Conservation (phyloP, 805 yeast species). For the Candida loeiensis region DNA sequence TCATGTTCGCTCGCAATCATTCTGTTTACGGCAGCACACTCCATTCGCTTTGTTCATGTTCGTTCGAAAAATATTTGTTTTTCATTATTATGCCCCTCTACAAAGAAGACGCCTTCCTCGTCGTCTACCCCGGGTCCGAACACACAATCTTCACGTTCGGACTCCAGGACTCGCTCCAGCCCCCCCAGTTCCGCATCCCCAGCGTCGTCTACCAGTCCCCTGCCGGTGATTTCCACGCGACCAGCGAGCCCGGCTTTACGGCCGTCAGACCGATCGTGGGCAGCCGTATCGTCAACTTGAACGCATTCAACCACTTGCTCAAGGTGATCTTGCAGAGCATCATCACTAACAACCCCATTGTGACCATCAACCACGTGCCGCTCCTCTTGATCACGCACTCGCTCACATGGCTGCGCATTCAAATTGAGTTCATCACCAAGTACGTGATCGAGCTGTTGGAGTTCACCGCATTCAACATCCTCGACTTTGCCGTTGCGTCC, state of each 20-base stretch:
- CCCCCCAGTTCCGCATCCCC: constrained; percentile 77
- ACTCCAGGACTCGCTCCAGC: constrained; percentile 65
- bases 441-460: constrained; percentile 72
- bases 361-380: constrained; percentile 66
- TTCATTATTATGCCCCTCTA: constrained; percentile 36
- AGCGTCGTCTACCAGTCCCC: constrained; percentile 61
- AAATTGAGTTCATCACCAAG: constrained; percentile 67
- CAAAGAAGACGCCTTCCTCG: constrained; percentile 44
- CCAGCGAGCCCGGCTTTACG: constrained; percentile 24
- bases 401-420: constrained; percentile 60
- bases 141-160: constrained; percentile 79
- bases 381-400: constrained; percentile 62
- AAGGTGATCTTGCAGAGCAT: constrained; percentile 42
- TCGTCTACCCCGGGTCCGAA: constrained; percentile 77
- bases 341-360: constrained; percentile 34
- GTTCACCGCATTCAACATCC: constrained; percentile 65
- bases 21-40: too few species aligned
- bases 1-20: too few species aligned
- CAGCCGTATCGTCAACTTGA: constrained; percentile 63
- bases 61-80: too few species aligned
- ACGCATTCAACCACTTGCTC: constrained; percentile 65
- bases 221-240: constrained; percentile 35
- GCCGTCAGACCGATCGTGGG: constrained; percentile 60
- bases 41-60: too few species aligned
- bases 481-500: constrained; percentile 66